Conservation (phyloP, 495 filamentous ascomycete species). For the Copromyces sp. region DNA sequence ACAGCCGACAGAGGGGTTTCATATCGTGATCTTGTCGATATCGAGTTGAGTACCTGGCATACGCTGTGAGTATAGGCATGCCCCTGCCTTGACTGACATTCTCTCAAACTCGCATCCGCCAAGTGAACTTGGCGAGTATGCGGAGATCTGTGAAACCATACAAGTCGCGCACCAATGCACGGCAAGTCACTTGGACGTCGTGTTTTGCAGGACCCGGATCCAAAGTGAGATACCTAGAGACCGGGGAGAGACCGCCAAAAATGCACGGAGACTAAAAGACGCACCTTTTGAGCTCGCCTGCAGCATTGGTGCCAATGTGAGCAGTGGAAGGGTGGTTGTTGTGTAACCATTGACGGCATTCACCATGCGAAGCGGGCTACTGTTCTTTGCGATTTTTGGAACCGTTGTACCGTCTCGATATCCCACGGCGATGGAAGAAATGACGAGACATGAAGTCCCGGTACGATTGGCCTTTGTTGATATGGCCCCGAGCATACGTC, state of each 20-base stretch:
- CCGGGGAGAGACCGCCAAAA: not conserved
- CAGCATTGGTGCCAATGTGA: conserved; percentile 1
- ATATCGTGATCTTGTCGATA: not conserved
- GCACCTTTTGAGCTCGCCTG: not conserved
- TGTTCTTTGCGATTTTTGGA: not conserved
- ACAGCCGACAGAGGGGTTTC: not conserved
- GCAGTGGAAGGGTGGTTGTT: not conserved
- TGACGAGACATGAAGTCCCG: not conserved
- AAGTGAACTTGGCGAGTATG: not conserved
- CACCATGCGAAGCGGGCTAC: not conserved
- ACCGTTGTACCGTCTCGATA: not conserved
- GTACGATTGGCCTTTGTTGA: not conserved
- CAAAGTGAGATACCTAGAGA: not conserved
- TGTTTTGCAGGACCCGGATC: not conserved
- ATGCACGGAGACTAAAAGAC: not conserved
- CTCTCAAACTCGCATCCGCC: not conserved
- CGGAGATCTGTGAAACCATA: not conserved
- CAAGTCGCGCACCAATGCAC: not conserved
- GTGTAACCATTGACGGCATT: conserved; percentile 11
- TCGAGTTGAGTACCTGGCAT: not conserved
- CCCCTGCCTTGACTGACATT: not conserved
- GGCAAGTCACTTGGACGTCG: not conserved
- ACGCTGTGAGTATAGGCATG: not conserved
- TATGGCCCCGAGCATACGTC: not conserved
- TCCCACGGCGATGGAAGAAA: not conserved